A percentile compares a stretch with the other conserved stretches of the same genome.
phyloP scores from a whole-genome alignment of 768 basidiomycete genomes.

The Flagelloscypha sp. region DNA sequence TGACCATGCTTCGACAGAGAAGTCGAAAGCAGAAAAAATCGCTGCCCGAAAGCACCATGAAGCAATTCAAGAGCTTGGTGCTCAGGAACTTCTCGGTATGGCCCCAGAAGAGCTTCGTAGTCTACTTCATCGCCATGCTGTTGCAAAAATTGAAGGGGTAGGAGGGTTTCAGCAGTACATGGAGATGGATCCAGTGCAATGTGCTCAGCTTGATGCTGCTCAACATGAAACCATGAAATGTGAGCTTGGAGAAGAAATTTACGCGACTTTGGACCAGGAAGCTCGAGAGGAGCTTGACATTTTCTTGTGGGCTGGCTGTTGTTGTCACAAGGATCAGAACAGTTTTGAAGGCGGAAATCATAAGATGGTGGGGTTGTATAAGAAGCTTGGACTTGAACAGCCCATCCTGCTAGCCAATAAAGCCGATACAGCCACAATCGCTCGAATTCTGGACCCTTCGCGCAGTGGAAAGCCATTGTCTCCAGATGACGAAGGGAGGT shows the following conservation, averaged over 20 bases:
- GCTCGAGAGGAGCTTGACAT: constrained; percentile 10
- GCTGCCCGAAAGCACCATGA: constrained; percentile 12
- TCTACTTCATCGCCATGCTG: constrained; percentile 13
- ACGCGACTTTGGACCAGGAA: constrained; percentile 4
- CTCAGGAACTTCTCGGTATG: constrained; percentile 7
- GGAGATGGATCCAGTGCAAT: constrained; percentile 13
- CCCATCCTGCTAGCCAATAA: constrained; percentile 12
- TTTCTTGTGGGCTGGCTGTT: constrained; percentile 16
- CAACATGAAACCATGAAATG: constrained; percentile 11
- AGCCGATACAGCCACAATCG: constrained; percentile 11
- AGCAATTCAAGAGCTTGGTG: constrained; percentile 11
- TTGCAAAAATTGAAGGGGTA: constrained; percentile 14
- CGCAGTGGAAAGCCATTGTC: neutral
- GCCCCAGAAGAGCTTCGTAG: constrained; percentile 10
- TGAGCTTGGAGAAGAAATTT: constrained; percentile 12
- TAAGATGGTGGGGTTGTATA: constrained; percentile 9
- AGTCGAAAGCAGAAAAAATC: constrained; percentile 10
- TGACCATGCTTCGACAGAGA: constrained; percentile 19
- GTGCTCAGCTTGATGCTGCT: constrained; percentile 10
- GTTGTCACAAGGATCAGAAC: constrained; percentile 21
- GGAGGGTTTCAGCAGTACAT: constrained; percentile 21
- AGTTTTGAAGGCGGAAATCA: constrained; percentile 12
- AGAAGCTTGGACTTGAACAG: constrained; percentile 4
- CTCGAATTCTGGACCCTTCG: neutral
- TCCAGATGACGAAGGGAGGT: constrained; percentile 4